These are phyloP conservation scores for Pinus albicaulis DNA, from an alignment of 75 land plant genomes.

Conservation along the genomic window DNA sequence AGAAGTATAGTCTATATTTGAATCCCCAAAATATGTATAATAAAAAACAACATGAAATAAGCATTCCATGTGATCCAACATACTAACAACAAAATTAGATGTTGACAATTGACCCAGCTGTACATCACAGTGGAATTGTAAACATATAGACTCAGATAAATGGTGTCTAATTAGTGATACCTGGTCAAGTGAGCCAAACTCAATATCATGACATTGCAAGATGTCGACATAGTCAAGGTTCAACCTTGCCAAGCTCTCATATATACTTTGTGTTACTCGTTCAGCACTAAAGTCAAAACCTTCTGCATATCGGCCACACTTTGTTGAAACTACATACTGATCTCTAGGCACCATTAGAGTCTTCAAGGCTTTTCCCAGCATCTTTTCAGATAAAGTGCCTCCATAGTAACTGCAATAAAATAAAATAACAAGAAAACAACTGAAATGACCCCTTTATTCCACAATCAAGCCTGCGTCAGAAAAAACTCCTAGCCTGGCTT, in stretches of 20 bases:
- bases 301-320: slow-evolving; percentile 88
- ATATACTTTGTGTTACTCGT: slow-evolving; percentile 83
- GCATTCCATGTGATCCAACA: too few species aligned
- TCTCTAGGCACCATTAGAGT: slow-evolving; percentile 62
- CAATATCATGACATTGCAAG: slow-evolving; percentile 96
- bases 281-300: slow-evolving; percentile 99
- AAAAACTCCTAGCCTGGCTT: not conserved
- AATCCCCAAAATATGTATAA: too few species aligned
- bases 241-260: slow-evolving; percentile 88
- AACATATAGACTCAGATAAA: too few species aligned
- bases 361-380: slow-evolving; percentile 76
- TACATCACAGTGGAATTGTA: too few species aligned
- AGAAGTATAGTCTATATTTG: too few species aligned
- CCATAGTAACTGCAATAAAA: slow-evolving; percentile 72
- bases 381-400: slow-evolving; percentile 80
- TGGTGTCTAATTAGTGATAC: slow-evolving; percentile 17
- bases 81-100: too few species aligned
- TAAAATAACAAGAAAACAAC: not conserved
- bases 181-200: slow-evolving; percentile 96
- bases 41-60: too few species aligned
- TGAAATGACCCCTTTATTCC: not conserved
- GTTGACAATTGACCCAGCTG: too few species aligned
- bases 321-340: slow-evolving; percentile 79
- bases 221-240: slow-evolving; percentile 87
- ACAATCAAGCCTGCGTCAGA: not conserved